Base-by-base conservation (phyloP, 345 rosid species). In the Ceriops decandra region DNA sequence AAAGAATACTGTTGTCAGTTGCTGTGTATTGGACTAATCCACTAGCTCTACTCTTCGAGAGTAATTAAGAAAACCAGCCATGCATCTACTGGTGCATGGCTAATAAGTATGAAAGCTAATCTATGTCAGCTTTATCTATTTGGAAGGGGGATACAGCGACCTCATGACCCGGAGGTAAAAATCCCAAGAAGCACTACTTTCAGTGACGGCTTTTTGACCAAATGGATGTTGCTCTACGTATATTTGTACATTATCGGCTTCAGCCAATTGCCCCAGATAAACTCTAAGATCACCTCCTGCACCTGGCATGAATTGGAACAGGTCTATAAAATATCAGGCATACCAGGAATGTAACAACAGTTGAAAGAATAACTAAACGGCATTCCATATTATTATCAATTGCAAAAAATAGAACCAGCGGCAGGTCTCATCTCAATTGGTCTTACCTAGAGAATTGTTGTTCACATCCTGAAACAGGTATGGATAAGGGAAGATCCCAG, bases 401-500 rank as follows among this genome's bases (percentile, higher is more conserved):
- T 38, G 46, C 46, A 11, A 10, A 38, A 9, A 10, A 38, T 10
- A 38, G 15, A 38, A 38, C 46, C 46, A 38, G 15, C 11, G 15
- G 10, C 4, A 38, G 46, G 15, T 38, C 46, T 8, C 15, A 38
- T 38, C 46, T 38, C 24, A 20, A 19, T 52, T 52, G 13, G 7
- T 51, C 80, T 74, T 81, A 95, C 97, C 96, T 81, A 95, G 80
- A 5, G 87, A 79, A 72, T 77, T 59, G 63, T 91, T 97, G 20
- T 69, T 62, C 67, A 26, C 63, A 70, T 85, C 66, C 51, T 63
- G 76, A 77, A 78, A 87, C 33, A 61, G 78, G 88, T 79, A 95
- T 2, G 96, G 73, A 60, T 73, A 71, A 61, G 99, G 99, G 74
- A 88, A 88, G 74, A 95, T 81, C 27, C 89, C 93, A 73, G 88